Base-by-base conservation (phyloP, 1,284 basidiomycete genomes). In the Exsudoporus floridanus region DNA sequence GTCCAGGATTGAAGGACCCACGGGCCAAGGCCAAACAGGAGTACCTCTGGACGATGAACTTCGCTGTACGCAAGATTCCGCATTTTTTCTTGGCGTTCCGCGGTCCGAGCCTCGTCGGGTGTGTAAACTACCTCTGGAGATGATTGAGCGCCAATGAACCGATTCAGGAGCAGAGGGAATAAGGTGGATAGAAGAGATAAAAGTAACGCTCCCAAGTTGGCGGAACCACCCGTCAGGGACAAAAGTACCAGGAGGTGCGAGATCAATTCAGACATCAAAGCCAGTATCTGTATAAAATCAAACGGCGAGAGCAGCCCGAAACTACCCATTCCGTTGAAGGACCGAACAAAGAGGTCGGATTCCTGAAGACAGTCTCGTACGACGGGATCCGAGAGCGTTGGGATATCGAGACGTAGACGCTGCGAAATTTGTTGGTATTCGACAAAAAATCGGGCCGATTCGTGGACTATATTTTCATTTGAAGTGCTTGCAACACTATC, bases 1-100 rank as follows among this genome's bases (percentile, higher is more conserved):
- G 84, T 78, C 90, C 90, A 93, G 2, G 81, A 81, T 49, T 80
- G 76, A 52, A 93, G 71, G 52, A 92, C 84, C 90, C 90, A 93
- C 31, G 87, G 84, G 18, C 83, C 84, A 10, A 93, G 76, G 7
- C 88, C 88, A 65, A 92, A 94, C 7, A 93, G 74, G 35, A 86
- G 76, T 18, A 92, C 78, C 68, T 94, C 90, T 23, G 86, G 83
- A 25, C 88, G 82, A 64, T 88, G 81, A 0, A 72, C 63, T 40
- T 88, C 86, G 61, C 81, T 86, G 62, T 86, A 80, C 0, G 83
- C 88, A 40, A 92, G 72, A 59, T 78, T 80, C 12, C 86, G 82
- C 77, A 90, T 81, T 40, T 78, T 80, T 62, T 90, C 88, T 61
- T 87, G 84, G 40, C 81, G 81, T 52, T 86, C 83, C 23, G 82